Conservation (phyloP, 345 rosid genomes). For the Nephelium lappaceum region DNA sequence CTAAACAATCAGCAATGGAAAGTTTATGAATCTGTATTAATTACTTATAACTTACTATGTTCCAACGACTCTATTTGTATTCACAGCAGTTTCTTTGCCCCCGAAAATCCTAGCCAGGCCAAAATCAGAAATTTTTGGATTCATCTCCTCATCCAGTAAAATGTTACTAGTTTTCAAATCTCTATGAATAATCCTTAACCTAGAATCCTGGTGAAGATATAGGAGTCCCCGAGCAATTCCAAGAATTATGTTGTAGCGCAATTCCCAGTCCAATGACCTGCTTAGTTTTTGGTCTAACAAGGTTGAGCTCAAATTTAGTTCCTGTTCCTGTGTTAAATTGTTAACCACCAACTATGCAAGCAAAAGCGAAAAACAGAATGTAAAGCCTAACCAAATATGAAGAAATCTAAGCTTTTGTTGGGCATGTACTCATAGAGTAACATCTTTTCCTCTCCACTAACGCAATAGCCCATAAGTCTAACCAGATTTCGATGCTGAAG, state of each 20-base stretch:
- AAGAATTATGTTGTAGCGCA: conserved; percentile 48
- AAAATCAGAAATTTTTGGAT: conserved; percentile 79
- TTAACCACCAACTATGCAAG: background rate
- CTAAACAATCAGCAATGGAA: background rate
- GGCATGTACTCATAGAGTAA: conserved; percentile 68
- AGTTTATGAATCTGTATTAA: background rate
- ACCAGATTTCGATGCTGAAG: conserved; percentile 81
- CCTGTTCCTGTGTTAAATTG: background rate
- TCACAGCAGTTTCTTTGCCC: conserved; percentile 51
- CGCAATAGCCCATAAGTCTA: conserved; percentile 65
- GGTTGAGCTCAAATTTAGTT: conserved; percentile 10
- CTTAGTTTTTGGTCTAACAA: conserved; percentile 43
- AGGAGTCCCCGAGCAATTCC: conserved; percentile 73
- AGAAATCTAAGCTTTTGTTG: conserved; percentile 67
- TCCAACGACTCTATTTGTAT: conserved; percentile 65
- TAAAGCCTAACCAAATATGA: conserved; percentile 50
- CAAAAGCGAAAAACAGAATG: background rate
- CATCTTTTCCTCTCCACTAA: conserved; percentile 57
- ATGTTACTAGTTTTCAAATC: conserved; percentile 72
- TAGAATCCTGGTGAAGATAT: conserved; percentile 79
- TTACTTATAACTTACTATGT: conserved; percentile 56
- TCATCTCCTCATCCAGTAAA: conserved; percentile 65
- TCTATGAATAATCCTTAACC: conserved; percentile 71
- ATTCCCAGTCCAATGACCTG: conserved; percentile 48
- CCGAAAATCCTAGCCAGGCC: conserved; percentile 74